Conservation (phyloP, 306 rosid species). For the Betula pendula region DNA sequence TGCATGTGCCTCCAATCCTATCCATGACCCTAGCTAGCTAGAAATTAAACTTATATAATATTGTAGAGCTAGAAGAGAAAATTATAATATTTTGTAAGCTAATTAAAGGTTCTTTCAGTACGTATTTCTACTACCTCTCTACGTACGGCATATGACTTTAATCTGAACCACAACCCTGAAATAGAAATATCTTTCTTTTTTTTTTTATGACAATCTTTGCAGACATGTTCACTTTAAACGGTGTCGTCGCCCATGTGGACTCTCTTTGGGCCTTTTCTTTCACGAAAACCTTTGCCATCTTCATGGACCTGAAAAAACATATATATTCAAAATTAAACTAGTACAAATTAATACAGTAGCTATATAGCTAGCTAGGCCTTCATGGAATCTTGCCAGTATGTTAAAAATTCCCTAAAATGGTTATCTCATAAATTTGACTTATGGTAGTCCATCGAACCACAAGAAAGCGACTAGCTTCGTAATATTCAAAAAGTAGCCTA, state of each 20-base stretch:
- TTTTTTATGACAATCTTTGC: constrained; percentile 12
- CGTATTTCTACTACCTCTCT: constrained; percentile 16
- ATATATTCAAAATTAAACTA: too few species aligned
- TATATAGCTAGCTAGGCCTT: background rate
- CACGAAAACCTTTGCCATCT: constrained; percentile 51
- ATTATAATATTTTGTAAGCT: background rate
- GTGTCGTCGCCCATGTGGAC: constrained; percentile 45
- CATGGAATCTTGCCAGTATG: constrained; percentile 22
- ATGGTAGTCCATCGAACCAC: constrained; percentile 8
- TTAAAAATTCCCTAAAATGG: background rate
- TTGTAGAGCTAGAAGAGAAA: constrained; percentile 2
- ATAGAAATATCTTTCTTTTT: constrained; percentile 31
- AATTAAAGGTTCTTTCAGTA: too few species aligned
- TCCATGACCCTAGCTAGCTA: too few species aligned
- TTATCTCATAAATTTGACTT: constrained; percentile 6
- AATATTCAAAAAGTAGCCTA: background rate
- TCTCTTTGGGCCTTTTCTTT: constrained; percentile 48
- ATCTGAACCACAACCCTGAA: constrained; percentile 30
- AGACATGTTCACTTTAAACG: constrained; percentile 39
- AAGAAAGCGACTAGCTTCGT: constrained; percentile 17
- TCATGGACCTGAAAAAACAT: constrained; percentile 50
- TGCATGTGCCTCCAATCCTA: too few species aligned
- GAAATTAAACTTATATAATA: too few species aligned
- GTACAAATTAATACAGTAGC: background rate
- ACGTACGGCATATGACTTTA: constrained; percentile 33